phyloP scores from a whole-genome alignment of 176 grass and related monocot genomes.

The Phyllostachys edulis region DNA sequence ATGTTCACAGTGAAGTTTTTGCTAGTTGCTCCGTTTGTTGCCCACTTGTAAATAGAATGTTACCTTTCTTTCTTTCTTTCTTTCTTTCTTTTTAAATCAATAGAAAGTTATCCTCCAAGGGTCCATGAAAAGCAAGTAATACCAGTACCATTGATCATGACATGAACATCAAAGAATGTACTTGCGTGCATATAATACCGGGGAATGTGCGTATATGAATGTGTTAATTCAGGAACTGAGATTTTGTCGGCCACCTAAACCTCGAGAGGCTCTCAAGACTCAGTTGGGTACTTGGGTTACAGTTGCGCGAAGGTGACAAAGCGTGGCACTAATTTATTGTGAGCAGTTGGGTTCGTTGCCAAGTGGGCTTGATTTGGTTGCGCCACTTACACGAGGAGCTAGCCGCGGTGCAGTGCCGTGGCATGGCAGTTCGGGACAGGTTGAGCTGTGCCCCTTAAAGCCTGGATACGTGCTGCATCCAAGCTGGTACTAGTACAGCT shows the following conservation, averaged over 20 bases:
- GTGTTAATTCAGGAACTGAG: not conserved
- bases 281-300: not conserved
- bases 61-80: not conserved
- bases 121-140: not conserved
- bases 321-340: conserved; percentile 10
- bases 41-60: conserved; percentile 24
- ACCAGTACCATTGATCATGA: not conserved
- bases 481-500: not conserved
- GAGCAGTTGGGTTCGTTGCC: conserved; percentile 34
- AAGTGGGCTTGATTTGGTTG: conserved; percentile 24
- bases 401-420: not conserved
- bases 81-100: not conserved
- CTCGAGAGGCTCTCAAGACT: not conserved
- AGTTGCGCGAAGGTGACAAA: conserved; percentile 23
- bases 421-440: conserved; percentile 34
- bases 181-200: conserved; percentile 1
- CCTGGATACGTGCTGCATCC: not conserved
- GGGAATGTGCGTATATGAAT: not conserved
- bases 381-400: not conserved
- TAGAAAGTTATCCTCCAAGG: not conserved
- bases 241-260: conserved; percentile 24
- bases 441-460: conserved; percentile 14
- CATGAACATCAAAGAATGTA: conserved; percentile 3
- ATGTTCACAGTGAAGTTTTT: not conserved
- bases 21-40: not conserved